phyloP scores from a whole-genome alignment of 2,329 filamentous ascomycete genomes.

The Arthrobotrys musiformis region DNA sequence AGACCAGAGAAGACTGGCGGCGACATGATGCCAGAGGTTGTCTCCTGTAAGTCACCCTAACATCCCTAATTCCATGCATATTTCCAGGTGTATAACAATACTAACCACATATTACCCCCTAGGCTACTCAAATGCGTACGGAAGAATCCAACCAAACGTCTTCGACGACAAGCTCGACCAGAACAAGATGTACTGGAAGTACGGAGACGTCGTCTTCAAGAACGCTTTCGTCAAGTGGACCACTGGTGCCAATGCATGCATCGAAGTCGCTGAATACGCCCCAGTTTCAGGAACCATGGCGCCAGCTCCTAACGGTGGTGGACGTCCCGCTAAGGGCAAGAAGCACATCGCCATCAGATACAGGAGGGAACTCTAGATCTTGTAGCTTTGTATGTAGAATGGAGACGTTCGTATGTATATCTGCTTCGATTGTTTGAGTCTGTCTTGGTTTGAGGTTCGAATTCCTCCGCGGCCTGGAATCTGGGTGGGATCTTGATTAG shows the following conservation, averaged over 20 bases:
- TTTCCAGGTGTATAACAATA: background rate
- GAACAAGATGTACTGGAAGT: constrained; percentile 31
- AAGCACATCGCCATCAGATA: background rate
- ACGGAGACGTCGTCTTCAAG: constrained; percentile 38
- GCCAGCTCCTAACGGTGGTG: background rate
- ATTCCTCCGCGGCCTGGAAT: background rate
- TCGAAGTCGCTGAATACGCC: constrained; percentile 11
- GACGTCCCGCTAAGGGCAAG: background rate
- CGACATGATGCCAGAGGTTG: background rate
- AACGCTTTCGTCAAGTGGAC: constrained; percentile 50
- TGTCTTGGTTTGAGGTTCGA: no score
- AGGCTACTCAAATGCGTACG: constrained; percentile 35
- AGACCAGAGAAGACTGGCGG: background rate
- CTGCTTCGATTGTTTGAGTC: no score
- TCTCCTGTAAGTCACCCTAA: background rate
- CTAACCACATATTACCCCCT: background rate
- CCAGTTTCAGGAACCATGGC: background rate
- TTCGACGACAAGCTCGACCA: background rate
- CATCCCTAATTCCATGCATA: background rate
- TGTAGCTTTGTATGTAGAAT: no score
- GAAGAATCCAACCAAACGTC: constrained; percentile 37
- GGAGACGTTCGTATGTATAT: no score
- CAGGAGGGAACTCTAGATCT: background rate
- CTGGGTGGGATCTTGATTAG: background rate
- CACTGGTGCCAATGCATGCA: background rate